Base-by-base conservation (phyloP, 2,329 filamentous ascomycete genomes). In the Diaporthe aspalathi region DNA sequence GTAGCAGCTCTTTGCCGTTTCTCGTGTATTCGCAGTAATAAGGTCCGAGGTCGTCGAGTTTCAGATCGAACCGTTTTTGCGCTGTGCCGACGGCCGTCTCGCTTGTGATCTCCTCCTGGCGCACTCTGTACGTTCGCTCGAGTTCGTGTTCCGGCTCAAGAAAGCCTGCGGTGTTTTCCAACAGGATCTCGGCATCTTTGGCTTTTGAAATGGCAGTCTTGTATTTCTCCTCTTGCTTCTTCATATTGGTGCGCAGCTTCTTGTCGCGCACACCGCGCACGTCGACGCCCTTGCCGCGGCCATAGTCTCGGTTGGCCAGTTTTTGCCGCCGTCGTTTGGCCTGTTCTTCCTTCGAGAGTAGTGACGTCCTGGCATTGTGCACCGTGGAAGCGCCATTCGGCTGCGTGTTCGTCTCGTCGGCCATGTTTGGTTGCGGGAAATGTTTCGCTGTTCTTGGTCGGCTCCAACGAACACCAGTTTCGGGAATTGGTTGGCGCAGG, bases 121-220 rank as follows among this genome's bases (percentile, higher is more conserved):
- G 91, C 62, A 98, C 93, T 82, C 94, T 95, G 84, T 97, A 98
- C 24, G 96, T 99, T 79, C 91, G 87, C 81, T 99, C 96, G 73
- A 99, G 86, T 79, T 95, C 95, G 32, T 88, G 88, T 80, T 99
- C 96, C 1, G 95, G 88, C 81, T 98, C 94, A 70, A 99, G 85
- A 77, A 97, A 97, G 8, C 96, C 96, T 14, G 88, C 85, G 8
- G 91, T 89, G 80, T 97, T 94, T 82, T 98, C 95, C 68, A 97
- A 89, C 76, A 99, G 84, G 70, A 99, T 96, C 83, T 99, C 96
- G 27, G 95, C 94, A 85, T 98, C 95, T 82, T 97, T 97, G 20
- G 96, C 94, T 80, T 93, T 92, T 45, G 97, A 82, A 0, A 93
- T 85, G 1, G 95, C 95, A 76, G 92, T 89, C 77, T 94, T 90